Base-by-base conservation (phyloP, 139 green algal genomes). In the Trebouxia sp. region DNA sequence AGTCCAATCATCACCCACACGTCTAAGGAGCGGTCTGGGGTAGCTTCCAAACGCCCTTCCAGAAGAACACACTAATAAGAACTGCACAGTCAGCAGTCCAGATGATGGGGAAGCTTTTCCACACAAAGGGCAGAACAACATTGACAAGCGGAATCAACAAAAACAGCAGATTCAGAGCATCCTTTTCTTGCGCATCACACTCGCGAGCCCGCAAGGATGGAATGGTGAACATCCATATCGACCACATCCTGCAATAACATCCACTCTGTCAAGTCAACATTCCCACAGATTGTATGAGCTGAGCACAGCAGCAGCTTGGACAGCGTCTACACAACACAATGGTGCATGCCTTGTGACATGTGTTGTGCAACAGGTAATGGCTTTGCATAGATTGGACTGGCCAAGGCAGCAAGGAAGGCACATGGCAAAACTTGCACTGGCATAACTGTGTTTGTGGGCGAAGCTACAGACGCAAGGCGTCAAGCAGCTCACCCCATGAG, bases 141-240 rank as follows among this genome's bases (percentile, higher is more conserved):
- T 99, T 99, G 62, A 98, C 81, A 15, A 99, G 77, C 0, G 96
- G 96, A 0, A 99, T 88, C 0, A 92, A 78, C 47, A 99, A 78
- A 87, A 99, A 99, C 10, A 98, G 86, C 41, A 97, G 75, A 86
- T 99, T 98, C 20, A 99, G 89, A 0, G 93, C 95, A 65, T 98
- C 96, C 91, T 99, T 99, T 87, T 99, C 96, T 8, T 82, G 82
- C 12, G 87, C 47, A 15, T 79, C 90, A 90, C 96, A 99, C 74
- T 99, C 94, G 35, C 94, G 87, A 12, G 96, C 96, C 7, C 96
- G 87, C 80, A 98, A 87, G 0, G 91, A 94, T 0, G 96, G 96
- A 50, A 99, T 90, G 10, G 94, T 97, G 86, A 99, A 97, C 93
- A 98, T 98, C 96, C 94, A 99, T 75, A 98, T 89, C 41, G 86